Percentiles rank a stretch among this genome's conserved stretches.
phyloP scores from a whole-genome alignment of 768 basidiomycete species.

The Tylopilus subfusipes region DNA sequence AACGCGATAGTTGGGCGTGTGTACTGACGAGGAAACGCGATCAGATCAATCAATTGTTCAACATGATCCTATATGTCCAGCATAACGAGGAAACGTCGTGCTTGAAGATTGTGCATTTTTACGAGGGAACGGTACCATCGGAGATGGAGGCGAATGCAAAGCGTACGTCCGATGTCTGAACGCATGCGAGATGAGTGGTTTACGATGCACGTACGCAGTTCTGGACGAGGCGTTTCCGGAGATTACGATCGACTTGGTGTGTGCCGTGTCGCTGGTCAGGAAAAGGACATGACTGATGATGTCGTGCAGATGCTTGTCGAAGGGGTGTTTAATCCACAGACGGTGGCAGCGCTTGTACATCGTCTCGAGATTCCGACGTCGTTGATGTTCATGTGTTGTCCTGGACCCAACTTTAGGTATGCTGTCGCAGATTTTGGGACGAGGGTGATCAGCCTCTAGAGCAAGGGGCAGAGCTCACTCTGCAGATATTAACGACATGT shows the following conservation, averaged over 20 bases:
- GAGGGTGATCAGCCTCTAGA: conserved; percentile 39
- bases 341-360: conserved; percentile 48
- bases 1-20: not conserved
- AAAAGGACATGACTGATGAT: not conserved
- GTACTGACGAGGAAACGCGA: not conserved
- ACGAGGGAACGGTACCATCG: conserved; percentile 55
- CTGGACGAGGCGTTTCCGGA: conserved; percentile 64
- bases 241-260: conserved; percentile 58
- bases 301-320: conserved; percentile 42
- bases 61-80: conserved; percentile 62
- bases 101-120: conserved; percentile 67
- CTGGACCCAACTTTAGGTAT: conserved; percentile 42
- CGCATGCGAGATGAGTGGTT: not conserved
- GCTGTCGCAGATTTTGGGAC: conserved; percentile 50
- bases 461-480: not conserved
- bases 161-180: conserved; percentile 35
- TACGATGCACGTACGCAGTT: conserved; percentile 33
- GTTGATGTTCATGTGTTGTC: conserved; percentile 63
- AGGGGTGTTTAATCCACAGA: conserved; percentile 42
- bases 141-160: conserved; percentile 73
- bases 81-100: conserved; percentile 68
- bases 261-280: not conserved
- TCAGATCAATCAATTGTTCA: conserved; percentile 64
- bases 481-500: not conserved
- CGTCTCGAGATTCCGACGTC: conserved; percentile 48